A percentile compares a stretch with the other conserved stretches of the same genome.
phyloP scores from a whole-genome alignment of 257 asterid species.

The Plantago major region DNA sequence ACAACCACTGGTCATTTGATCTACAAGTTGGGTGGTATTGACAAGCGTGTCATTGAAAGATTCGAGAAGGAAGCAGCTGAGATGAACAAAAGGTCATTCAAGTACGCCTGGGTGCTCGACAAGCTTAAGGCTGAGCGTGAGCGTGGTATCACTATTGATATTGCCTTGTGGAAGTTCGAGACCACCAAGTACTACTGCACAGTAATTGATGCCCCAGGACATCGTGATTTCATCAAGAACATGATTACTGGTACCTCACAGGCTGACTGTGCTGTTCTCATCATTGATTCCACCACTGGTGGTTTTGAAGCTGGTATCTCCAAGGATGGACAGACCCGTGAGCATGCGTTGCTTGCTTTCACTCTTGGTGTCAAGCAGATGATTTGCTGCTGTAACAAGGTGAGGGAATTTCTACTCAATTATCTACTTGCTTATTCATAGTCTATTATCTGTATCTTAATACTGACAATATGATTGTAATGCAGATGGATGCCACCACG shows the following conservation, averaged over 20 bases:
- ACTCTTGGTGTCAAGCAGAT: conserved; percentile 58
- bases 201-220: conserved; percentile 13
- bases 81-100: conserved; percentile 43
- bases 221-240: conserved; percentile 15
- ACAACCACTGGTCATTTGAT: conserved; percentile 41
- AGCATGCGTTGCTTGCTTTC: conserved; percentile 59
- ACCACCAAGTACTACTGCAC: conserved; percentile 59
- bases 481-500: conserved; percentile 58
- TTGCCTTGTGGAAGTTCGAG: conserved; percentile 71
- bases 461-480: neutral
- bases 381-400: conserved; percentile 17
- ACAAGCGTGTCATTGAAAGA: conserved; percentile 79
- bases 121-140: conserved; percentile 75
- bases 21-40: conserved; percentile 87
- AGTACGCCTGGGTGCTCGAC: conserved; percentile 63
- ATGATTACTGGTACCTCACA: conserved; percentile 15
- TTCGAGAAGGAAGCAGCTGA: conserved; percentile 87
- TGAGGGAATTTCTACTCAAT: neutral
- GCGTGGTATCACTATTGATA: conserved; percentile 65
- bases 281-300: conserved; percentile 63
- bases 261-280: conserved; percentile 47
- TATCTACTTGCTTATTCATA: neutral
- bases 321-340: conserved; percentile 67
- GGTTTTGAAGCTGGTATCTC: conserved; percentile 71
- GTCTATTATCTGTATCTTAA: neutral